These are phyloP conservation scores for Conringia planisiliqua DNA, from an alignment of 345 rosid genomes.

Conservation along the genomic window DNA sequence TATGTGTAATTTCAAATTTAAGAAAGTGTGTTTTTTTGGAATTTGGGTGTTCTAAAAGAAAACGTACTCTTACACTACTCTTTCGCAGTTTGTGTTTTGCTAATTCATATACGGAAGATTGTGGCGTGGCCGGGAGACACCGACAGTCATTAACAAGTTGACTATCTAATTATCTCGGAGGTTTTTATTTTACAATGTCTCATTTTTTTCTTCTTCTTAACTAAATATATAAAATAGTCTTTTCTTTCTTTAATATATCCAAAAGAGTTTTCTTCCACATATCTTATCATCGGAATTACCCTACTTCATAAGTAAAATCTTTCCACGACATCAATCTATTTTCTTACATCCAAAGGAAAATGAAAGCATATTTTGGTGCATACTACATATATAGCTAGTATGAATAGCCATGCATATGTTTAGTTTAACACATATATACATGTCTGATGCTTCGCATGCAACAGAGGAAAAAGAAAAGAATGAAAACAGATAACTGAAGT, in stretches of 20 bases:
- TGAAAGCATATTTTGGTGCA: neutral
- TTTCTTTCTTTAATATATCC: neutral
- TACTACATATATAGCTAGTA: neutral
- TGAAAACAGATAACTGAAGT: neutral
- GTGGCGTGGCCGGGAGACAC: constrained; percentile 49
- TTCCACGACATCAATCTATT: neutral
- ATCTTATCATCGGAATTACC: neutral
- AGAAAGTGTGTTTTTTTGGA: neutral
- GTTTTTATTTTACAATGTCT: neutral
- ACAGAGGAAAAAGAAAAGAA: neutral
- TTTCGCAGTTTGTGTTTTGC: neutral
- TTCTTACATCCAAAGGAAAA: neutral
- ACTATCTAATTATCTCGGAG: constrained; percentile 25
- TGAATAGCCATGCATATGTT: neutral
- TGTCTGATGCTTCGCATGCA: neutral
- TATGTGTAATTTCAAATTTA: neutral
- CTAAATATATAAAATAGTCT: no score
- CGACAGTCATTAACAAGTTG: constrained; percentile 50
- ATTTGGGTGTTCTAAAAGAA: neutral
- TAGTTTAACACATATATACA: neutral
- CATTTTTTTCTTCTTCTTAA: neutral
- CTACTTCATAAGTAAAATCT: neutral
- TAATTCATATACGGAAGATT: constrained; percentile 22
- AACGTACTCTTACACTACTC: neutral
- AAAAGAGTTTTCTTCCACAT: neutral